Evolutionary conservation across 2,329 filamentous ascomycete genomes (phyloP).

Genomic region (Talaromyces sp.): DNA sequence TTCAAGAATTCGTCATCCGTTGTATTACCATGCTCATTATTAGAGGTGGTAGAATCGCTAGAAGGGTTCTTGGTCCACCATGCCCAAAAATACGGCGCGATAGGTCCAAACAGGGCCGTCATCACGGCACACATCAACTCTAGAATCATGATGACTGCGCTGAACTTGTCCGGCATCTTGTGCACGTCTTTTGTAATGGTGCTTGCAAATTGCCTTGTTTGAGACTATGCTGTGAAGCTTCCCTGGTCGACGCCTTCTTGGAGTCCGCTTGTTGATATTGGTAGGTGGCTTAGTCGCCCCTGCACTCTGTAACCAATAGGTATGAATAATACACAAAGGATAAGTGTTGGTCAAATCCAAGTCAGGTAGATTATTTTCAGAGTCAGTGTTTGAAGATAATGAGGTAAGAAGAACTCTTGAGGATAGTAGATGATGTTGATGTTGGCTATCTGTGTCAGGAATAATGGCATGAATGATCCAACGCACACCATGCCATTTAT

Average conservation of each 20-base stretch:
- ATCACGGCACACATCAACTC: background rate
- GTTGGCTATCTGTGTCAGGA: too few relatives aligned
- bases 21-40: too few relatives aligned
- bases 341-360: background rate
- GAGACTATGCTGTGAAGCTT: background rate
- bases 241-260: background rate
- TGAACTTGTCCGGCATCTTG: background rate
- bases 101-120: background rate
- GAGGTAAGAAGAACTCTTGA: background rate
- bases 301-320: background rate
- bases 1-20: too few relatives aligned
- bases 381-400: background rate
- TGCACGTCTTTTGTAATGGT: background rate
- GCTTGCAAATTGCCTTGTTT: background rate
- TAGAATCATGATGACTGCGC: background rate
- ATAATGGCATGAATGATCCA: background rate
- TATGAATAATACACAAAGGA: background rate
- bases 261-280: background rate
- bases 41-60: too few relatives aligned
- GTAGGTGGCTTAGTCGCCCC: background rate
- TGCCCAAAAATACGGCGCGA: background rate
- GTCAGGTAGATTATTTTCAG: background rate
- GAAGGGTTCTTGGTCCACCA: too few relatives aligned
- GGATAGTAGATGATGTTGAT: background rate
- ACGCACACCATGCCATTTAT: too few relatives aligned